phyloP scores from a whole-genome alignment of 257 asterid species.

The Prunella vulgaris region DNA sequence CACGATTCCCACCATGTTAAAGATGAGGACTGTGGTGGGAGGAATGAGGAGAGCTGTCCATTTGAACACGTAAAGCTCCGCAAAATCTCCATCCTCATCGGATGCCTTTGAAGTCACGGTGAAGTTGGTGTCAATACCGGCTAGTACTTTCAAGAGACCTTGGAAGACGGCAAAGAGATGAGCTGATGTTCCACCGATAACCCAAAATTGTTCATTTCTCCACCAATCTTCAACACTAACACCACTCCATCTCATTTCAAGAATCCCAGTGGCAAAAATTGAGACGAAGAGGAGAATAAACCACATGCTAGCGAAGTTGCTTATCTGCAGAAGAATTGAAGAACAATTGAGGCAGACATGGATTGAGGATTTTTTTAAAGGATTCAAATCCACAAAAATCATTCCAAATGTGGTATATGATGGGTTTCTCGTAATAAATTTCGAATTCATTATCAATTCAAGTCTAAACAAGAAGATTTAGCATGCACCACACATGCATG shows the following conservation, averaged over 20 bases:
- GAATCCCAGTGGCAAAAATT: conserved; percentile 73
- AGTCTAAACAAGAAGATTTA: neutral
- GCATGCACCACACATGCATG: neutral
- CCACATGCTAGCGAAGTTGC: conserved; percentile 87
- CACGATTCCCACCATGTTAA: conserved; percentile 79
- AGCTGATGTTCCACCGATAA: conserved; percentile 90
- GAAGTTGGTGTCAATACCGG: conserved; percentile 86
- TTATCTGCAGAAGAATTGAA: conserved; percentile 54
- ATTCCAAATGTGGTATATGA: neutral
- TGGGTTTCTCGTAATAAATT: neutral
- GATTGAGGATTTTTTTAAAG: neutral
- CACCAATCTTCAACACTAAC: conserved; percentile 87
- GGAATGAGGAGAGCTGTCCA: conserved; percentile 90
- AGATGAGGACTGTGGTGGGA: conserved; percentile 74
- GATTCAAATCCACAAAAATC: neutral
- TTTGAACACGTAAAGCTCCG: conserved; percentile 77
- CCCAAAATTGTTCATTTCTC: conserved; percentile 98
- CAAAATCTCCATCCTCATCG: conserved; percentile 71
- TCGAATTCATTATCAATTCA: neutral
- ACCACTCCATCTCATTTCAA: conserved; percentile 91
- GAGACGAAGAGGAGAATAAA: conserved; percentile 78
- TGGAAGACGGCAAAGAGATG: conserved; percentile 94
- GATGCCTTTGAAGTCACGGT: conserved; percentile 87
- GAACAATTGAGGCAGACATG: neutral
- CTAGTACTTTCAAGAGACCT: conserved; percentile 83